These are phyloP conservation scores for Pisolithus albus DNA, from an alignment of 768 basidiomycete genomes.

Conservation along the genomic window DNA sequence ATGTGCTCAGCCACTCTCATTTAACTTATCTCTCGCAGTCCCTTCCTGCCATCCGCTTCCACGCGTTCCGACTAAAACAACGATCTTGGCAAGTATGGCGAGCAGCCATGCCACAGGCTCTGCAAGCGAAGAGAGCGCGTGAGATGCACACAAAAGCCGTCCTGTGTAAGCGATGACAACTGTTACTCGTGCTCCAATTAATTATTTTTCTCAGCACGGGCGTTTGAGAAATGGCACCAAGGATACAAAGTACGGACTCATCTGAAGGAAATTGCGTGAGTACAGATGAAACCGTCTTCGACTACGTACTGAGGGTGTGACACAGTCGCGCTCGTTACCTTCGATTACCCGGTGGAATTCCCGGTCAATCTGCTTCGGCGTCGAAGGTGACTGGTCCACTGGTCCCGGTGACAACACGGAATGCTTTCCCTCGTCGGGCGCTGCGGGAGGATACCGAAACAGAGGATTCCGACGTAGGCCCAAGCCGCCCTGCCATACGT, in stretches of 20 bases:
- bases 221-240: constrained; percentile 62
- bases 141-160: constrained; percentile 48
- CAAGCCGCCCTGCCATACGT: constrained; percentile 19
- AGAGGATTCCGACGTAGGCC: constrained; percentile 26
- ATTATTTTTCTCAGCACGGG: constrained; percentile 33
- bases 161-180: constrained; percentile 43
- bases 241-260: constrained; percentile 63
- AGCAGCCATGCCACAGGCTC: constrained; percentile 60
- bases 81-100: constrained; percentile 64
- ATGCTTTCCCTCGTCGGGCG: constrained; percentile 24
- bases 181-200: constrained; percentile 3
- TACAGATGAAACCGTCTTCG: constrained; percentile 19
- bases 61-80: constrained; percentile 52
- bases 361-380: constrained; percentile 27
- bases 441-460: constrained; percentile 23
- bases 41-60: constrained; percentile 73
- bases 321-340: constrained; percentile 75
- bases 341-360: constrained; percentile 55
- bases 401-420: constrained; percentile 24
- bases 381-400: constrained; percentile 24
- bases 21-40: constrained; percentile 39
- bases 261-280: constrained; percentile 79
- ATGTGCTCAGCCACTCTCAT: not conserved
- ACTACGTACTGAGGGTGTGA: constrained; percentile 18
- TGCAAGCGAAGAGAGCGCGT: constrained; percentile 59